Conservation (phyloP, 345 rosid genomes). For the Ceriops decandra region DNA sequence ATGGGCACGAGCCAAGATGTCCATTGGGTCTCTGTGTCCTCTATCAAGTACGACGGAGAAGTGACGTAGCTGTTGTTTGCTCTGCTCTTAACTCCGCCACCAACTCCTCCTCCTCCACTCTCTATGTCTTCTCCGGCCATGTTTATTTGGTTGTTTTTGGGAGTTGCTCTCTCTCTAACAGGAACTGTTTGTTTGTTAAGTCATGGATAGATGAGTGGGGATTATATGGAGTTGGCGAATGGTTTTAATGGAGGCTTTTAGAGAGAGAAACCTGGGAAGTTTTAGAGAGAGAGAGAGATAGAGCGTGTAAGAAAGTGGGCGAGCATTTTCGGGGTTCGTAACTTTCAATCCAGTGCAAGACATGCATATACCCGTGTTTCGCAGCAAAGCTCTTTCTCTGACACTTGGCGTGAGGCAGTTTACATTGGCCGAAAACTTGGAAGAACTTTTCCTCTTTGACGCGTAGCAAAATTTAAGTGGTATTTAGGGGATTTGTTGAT, state of each 20-base stretch:
- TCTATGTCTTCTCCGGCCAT: constrained; percentile 38
- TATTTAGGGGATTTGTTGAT: fast-evolving
- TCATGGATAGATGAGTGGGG: not conserved
- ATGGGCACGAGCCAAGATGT: constrained; percentile 32
- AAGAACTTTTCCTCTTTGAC: not conserved
- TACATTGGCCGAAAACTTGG: too few species aligned
- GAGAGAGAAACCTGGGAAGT: not conserved
- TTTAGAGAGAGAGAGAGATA: not conserved
- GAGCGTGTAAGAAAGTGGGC: not conserved
- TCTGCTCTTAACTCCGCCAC: constrained; percentile 22
- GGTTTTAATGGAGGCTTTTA: constrained; percentile 5
- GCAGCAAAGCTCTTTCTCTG: not conserved
- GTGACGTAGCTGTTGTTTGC: constrained; percentile 16
- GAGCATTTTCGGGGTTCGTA: not conserved
- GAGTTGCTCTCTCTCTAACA: not conserved
- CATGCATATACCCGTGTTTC: too few species aligned
- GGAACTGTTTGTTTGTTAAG: not conserved
- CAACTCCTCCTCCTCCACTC: constrained; percentile 23
- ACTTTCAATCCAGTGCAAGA: not conserved
- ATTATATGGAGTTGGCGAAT: constrained; percentile 8
- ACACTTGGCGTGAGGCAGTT: not conserved
- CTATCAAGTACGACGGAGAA: constrained; percentile 37
- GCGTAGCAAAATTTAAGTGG: not conserved
- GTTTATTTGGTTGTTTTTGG: not conserved
- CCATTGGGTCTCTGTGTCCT: constrained; percentile 37